Evolutionary conservation across 2,329 filamentous ascomycete genomes (phyloP), one percentile per base, ranked within the genome.

Genomic region (Penicillium sp.): DNA sequence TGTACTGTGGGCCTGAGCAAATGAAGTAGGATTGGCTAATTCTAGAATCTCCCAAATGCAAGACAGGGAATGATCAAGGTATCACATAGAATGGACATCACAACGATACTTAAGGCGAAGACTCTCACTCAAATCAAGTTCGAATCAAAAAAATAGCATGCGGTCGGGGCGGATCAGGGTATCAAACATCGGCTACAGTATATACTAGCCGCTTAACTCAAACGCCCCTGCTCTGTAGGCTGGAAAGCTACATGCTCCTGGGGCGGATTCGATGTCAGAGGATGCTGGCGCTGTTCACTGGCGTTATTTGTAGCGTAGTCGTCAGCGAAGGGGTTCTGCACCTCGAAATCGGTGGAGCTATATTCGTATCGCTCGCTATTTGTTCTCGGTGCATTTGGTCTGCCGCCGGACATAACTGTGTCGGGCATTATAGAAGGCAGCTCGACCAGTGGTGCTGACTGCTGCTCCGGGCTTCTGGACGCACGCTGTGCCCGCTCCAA

Each of bases 261-360:
- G 8, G 39, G 39, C 24, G 33, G 22, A 44, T 38, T 46, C 8
- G 48, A 31, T 3, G 43, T 42, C 2, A 36, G 27, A 20, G 39
- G 38, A 9, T 44, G 57, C 25, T 24, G 48, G 43, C 51, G 49
- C 20, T 52, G 54, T 22, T 60, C 38, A 11, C 55, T 48, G 22
- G 48, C 44, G 4, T 62, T 48, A 40, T 55, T 58, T 24, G 57
- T 45, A 5, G 55, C 60, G 48, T 58, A 62, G 35, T 62, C 62
- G 57, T 74, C 72, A 5, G 71, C 72, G 43, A 74, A 75, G 7
- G 72, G 72, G 50, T 75, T 73, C 51, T 71, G 70, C 18, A 74
- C 70, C 46, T 71, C 68, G 51, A 69, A 73, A 35, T 73, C 70
- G 40, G 68, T 66, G 7, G 72, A 61, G 9, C 69, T 69, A 46